phyloP scores from a whole-genome alignment of 257 asterid genomes.

The Nicotiana tabacum region DNA sequence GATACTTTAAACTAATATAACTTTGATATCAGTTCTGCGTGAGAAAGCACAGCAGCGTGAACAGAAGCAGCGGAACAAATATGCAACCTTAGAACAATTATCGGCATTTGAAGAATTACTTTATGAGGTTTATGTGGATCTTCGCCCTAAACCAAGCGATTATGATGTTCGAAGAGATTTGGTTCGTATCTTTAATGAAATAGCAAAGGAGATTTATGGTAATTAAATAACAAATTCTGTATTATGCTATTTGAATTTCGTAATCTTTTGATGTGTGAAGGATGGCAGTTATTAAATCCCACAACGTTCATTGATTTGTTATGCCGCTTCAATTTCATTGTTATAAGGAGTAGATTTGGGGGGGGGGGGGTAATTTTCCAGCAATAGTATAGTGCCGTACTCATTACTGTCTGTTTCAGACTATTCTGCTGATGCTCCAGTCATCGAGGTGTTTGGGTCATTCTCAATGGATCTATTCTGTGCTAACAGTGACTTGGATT shows the following conservation, averaged over 20 bases:
- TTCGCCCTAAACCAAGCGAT: conserved; percentile 57
- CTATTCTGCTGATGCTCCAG: conserved; percentile 46
- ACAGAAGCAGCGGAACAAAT: conserved; percentile 40
- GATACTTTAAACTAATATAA: conserved; percentile 3
- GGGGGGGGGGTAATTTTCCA: neutral
- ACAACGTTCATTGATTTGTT: neutral
- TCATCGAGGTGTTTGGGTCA: conserved; percentile 85
- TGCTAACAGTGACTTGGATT: conserved; percentile 72
- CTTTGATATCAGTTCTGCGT: conserved; percentile 48
- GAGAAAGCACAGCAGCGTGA: conserved; percentile 61
- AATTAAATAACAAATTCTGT: conserved; percentile 14
- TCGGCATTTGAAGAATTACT: conserved; percentile 55
- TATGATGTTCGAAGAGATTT: conserved; percentile 63
- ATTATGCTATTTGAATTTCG: conserved; percentile 1
- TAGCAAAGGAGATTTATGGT: conserved; percentile 82
- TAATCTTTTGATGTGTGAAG: conserved; percentile 1
- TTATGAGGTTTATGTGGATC: conserved; percentile 44
- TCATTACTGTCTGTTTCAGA: conserved; percentile 35
- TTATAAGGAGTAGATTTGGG: neutral
- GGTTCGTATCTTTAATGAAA: conserved; percentile 64
- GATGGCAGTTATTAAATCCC: neutral
- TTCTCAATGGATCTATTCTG: conserved; percentile 85
- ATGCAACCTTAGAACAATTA: conserved; percentile 30
- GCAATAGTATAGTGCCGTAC: neutral
- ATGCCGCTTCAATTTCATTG: neutral